Evolutionary conservation across 2,329 filamentous ascomycete species (phyloP).

Genomic region (Aciculosporium take): DNA sequence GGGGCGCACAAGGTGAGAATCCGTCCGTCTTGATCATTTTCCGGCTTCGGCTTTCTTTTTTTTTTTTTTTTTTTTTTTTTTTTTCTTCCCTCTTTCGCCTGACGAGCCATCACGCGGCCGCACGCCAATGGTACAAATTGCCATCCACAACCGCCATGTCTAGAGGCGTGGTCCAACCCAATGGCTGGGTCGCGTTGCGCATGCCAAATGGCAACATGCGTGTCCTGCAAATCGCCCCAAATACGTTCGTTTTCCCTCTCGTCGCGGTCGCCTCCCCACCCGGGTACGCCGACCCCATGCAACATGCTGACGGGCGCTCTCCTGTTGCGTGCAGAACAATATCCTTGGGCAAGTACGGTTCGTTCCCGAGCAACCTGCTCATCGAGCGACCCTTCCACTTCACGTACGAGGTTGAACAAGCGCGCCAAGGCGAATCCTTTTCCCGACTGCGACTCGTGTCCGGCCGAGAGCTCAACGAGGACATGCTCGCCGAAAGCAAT

Average conservation of each 20-base stretch:
- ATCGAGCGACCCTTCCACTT: slow-evolving; percentile 83
- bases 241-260: slow-evolving; percentile 33
- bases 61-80: neutral
- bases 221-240: slow-evolving; percentile 43
- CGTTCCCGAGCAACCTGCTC: slow-evolving; percentile 77
- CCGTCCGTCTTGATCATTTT: too few relatives aligned
- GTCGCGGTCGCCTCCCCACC: neutral
- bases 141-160: slow-evolving; percentile 11
- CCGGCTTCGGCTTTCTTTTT: slow-evolving; percentile 7
- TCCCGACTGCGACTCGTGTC: slow-evolving; percentile 64
- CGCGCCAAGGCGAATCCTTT: slow-evolving; percentile 46
- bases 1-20: slow-evolving; percentile 18
- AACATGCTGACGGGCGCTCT: slow-evolving; percentile 12
- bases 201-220: slow-evolving; percentile 44
- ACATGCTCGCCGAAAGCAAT: slow-evolving; percentile 43
- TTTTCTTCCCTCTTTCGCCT: neutral
- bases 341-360: slow-evolving; percentile 82
- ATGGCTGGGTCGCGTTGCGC: slow-evolving; percentile 45
- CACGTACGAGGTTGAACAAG: slow-evolving; percentile 79
- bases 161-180: slow-evolving; percentile 29
- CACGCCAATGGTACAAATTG: neutral
- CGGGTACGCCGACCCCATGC: neutral
- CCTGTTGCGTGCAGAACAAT: slow-evolving; percentile 47
- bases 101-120: neutral
- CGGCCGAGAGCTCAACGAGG: slow-evolving; percentile 68